Conservation (phyloP, 2,329 filamentous ascomycete species). For the Botrytis fragariae region DNA sequence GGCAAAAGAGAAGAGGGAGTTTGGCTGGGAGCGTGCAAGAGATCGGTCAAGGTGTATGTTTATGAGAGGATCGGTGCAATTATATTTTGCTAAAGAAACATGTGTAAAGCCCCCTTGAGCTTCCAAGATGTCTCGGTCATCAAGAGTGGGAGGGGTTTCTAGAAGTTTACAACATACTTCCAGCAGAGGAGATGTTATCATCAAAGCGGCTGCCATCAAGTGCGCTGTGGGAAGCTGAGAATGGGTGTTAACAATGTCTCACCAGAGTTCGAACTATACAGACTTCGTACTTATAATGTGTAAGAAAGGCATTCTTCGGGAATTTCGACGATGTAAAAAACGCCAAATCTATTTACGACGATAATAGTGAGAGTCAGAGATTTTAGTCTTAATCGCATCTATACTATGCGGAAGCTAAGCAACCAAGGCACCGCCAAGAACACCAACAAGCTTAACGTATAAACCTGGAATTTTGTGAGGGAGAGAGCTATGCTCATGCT, state of each 20-base stretch:
- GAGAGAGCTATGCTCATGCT: too few species aligned
- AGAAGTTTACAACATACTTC: not conserved
- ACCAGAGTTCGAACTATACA: not conserved
- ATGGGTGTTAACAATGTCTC: too few species aligned
- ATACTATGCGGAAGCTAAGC: too few species aligned
- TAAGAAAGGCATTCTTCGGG: not conserved
- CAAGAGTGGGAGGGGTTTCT: not conserved
- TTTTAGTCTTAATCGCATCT: too few species aligned
- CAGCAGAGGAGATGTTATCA: too few species aligned
- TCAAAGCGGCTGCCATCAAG: not conserved
- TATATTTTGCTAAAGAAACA: not conserved
- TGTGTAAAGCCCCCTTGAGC: not conserved
- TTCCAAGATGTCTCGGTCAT: too few species aligned
- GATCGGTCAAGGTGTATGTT: not conserved
- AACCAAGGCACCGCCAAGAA: too few species aligned
- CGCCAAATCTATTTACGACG: not conserved
- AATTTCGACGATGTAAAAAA: not conserved
- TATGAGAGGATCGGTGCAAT: not conserved
- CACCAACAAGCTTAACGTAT: too few species aligned
- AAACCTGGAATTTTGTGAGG: too few species aligned
- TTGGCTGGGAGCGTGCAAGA: not conserved
- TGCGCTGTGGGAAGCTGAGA: too few species aligned
- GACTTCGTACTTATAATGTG: not conserved
- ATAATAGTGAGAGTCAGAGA: not conserved
- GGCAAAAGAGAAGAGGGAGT: not conserved